Evolutionary conservation across 2,329 filamentous ascomycete species (phyloP).

Genomic region (Clonostachys rosea): DNA sequence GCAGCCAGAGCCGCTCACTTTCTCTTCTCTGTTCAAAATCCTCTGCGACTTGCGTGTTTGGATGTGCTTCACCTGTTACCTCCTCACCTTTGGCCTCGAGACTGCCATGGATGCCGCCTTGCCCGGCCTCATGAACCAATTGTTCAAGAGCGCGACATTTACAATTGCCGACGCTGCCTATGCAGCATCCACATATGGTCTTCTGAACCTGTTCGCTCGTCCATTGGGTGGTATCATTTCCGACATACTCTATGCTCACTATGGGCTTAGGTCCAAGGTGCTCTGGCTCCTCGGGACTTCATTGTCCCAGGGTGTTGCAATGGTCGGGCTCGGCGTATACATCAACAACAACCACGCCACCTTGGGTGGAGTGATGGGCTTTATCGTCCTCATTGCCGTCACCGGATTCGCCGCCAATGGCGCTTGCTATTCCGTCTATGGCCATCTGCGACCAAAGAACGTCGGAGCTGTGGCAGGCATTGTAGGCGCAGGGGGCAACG

Average conservation of each 20-base stretch:
- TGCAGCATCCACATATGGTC: slow-evolving; percentile 67
- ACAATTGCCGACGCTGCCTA: slow-evolving; percentile 28
- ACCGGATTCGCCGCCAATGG: slow-evolving; percentile 86
- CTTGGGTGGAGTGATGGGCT: slow-evolving; percentile 63
- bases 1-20: background rate
- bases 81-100: slow-evolving; percentile 50
- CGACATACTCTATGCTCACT: slow-evolving; percentile 41
- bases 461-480: slow-evolving; percentile 76
- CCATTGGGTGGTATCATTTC: slow-evolving; percentile 58
- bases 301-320: slow-evolving; percentile 45
- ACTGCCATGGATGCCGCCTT: slow-evolving; percentile 43
- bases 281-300: slow-evolving; percentile 40
- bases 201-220: slow-evolving; percentile 65
- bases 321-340: slow-evolving; percentile 56
- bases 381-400: slow-evolving; percentile 72
- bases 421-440: slow-evolving; percentile 80
- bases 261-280: slow-evolving; percentile 12
- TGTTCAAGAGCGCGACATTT: slow-evolving; percentile 50
- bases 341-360: slow-evolving; percentile 33
- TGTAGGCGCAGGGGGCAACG: slow-evolving; percentile 75
- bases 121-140: slow-evolving; percentile 26
- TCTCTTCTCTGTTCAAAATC: background rate
- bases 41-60: slow-evolving; percentile 1
- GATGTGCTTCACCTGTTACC: background rate
- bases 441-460: slow-evolving; percentile 77